phyloP scores from a whole-genome alignment of 1,139 yeast genomes.

The Candida freyschussii region DNA sequence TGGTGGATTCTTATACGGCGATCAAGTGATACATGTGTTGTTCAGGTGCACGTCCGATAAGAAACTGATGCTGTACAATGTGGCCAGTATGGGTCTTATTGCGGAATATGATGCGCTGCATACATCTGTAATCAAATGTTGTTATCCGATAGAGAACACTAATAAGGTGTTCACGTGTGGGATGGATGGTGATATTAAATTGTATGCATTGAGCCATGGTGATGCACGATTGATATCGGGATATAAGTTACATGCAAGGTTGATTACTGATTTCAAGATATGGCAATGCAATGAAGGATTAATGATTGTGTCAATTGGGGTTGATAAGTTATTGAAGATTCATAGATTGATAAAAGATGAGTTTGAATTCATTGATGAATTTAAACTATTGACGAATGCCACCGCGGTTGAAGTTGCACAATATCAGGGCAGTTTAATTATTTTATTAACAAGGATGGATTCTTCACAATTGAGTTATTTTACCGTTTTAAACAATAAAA shows the following conservation, averaged over 20 bases:
- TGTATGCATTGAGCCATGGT: slow-evolving; percentile 7
- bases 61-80: slow-evolving; percentile 11
- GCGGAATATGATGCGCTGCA: slow-evolving; percentile 8
- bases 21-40: slow-evolving; percentile 6
- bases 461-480: slow-evolving; percentile 53
- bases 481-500: slow-evolving; percentile 20
- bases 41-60: slow-evolving; percentile 16
- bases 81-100: slow-evolving; percentile 5
- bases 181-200: slow-evolving; percentile 29
- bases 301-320: slow-evolving; percentile 51
- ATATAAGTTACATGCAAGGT: slow-evolving; percentile 37
- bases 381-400: slow-evolving; percentile 42
- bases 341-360: slow-evolving; percentile 29
- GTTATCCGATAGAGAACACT: slow-evolving; percentile 14
- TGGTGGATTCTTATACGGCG: slow-evolving; percentile 6
- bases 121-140: slow-evolving; percentile 16
- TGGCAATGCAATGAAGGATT: slow-evolving; percentile 24
- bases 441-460: slow-evolving; percentile 56
- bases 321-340: slow-evolving; percentile 49
- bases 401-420: slow-evolving; percentile 40
- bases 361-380: slow-evolving; percentile 29
- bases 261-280: slow-evolving; percentile 37
- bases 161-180: slow-evolving; percentile 24
- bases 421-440: slow-evolving; percentile 29
- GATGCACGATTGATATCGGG: slow-evolving; percentile 12